Evolutionary conservation across 139 green algal species (phyloP).

Genomic region (Nannochloris sp.): DNA sequence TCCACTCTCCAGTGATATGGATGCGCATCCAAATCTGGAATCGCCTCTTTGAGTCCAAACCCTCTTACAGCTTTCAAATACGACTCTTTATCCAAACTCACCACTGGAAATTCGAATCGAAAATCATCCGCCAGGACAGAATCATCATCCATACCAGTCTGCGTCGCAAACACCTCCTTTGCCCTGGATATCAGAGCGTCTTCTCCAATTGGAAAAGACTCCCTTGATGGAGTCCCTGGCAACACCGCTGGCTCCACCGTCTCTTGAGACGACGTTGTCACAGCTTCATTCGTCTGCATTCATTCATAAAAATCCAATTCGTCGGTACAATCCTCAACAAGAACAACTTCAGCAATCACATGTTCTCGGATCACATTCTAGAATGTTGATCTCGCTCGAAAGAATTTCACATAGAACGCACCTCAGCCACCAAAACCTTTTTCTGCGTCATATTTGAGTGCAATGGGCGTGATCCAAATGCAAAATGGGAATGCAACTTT

Average conservation of each 20-base stretch:
- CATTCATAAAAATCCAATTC: no score
- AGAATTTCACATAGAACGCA: no score
- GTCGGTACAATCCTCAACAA: no score
- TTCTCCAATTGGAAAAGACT: conserved; percentile 28
- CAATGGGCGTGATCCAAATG: no score
- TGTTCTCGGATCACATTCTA: no score
- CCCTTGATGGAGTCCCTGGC: conserved; percentile 8
- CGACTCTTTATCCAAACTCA: conserved; percentile 12
- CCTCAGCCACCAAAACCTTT: no score
- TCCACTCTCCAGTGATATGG: no score
- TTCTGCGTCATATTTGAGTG: no score
- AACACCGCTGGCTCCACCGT: conserved; percentile 7
- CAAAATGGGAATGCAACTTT: no score
- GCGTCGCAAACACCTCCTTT: conserved; percentile 21
- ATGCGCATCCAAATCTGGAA: no score
- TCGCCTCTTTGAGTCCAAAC: conserved; percentile 40
- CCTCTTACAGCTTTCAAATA: conserved; percentile 36
- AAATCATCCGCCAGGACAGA: conserved; percentile 33
- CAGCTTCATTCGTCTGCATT: not conserved
- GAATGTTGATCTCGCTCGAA: no score
- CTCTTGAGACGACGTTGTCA: not conserved
- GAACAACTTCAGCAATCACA: no score
- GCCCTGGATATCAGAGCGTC: conserved; percentile 34
- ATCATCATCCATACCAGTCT: conserved; percentile 24
- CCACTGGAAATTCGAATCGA: conserved; percentile 44